Base-by-base conservation (phyloP, 331 rosid genomes). In the Malus hybrid region DNA sequence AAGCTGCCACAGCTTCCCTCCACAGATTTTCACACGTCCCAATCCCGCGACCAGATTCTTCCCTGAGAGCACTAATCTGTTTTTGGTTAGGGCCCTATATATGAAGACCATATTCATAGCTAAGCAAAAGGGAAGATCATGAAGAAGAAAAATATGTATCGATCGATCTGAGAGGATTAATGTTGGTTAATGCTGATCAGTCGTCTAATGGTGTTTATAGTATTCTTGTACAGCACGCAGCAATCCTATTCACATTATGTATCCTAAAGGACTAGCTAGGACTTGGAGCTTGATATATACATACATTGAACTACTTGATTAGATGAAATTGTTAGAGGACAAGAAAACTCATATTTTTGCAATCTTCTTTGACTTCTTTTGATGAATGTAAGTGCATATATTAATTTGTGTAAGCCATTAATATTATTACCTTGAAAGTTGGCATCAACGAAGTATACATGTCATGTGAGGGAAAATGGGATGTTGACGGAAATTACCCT, bases 381-480 rank as follows among this genome's bases (percentile, higher is more conserved):
- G 5, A 44, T 44, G 14, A 10, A 44, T 11, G 11, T 62, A 14
- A 62, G 34, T 62, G 66, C 66, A 62, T 5, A 6, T 28, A 28
- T 27, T 29, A 10, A 16, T 31, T 29, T 64, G 4, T 29, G 22
- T 29, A 64, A 64, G n/a, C 84, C 80, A 74, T 42, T 3, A 39
- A 9, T 39, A 39, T 9, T 39, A 39, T 39, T 39, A 39, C 73
- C 65, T 10, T 10, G 68, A 52, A 18, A 54, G 73, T 28, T n/a
- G 71, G 54, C 20, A 59, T 4, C 65, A 19, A 20, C 46, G 63
- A 76, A 29, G 50, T 44, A 44, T 62, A 62, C 85, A 83, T 70
- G 71, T 76, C 84, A 84, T 83, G 86, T 88, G 75, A 71, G 3
- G 13, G 7, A 31, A 52, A 71, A 31, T 71, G 75, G 75, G 65